A percentile compares a stretch with the other conserved stretches of the same genome.
phyloP scores from a whole-genome alignment of 257 asterid species.

The Przewalskia tangutica region DNA sequence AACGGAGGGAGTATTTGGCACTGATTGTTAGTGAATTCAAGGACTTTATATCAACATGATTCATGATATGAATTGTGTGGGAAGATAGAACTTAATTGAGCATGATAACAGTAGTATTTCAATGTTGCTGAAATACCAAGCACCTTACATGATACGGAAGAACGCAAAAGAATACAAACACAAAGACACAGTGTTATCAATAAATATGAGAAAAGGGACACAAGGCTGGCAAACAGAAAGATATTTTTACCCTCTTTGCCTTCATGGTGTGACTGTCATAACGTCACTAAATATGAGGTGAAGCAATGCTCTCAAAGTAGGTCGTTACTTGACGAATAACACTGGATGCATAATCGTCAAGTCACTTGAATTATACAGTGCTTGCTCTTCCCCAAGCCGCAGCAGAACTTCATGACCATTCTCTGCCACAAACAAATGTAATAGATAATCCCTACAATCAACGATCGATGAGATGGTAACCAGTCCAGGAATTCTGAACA shows the following conservation, averaged over 20 bases:
- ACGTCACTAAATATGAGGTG: slow-evolving; percentile 5
- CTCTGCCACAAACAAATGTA: slow-evolving; percentile 15
- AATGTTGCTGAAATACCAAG: background rate
- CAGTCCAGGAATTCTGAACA: slow-evolving; percentile 24
- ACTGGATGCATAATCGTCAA: background rate
- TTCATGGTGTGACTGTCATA: background rate
- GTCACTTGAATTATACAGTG: slow-evolving; percentile 1
- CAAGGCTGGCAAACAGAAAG: too few relatives aligned
- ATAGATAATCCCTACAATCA: background rate
- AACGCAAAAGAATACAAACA: background rate
- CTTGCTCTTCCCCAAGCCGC: background rate
- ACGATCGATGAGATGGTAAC: background rate
- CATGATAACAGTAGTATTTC: background rate
- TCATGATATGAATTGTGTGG: background rate
- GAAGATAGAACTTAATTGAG: background rate
- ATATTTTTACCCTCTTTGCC: background rate
- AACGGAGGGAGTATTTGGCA: background rate
- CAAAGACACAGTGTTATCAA: background rate
- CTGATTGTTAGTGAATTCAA: background rate
- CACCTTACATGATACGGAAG: background rate
- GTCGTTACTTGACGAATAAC: background rate
- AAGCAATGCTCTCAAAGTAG: slow-evolving; percentile 20
- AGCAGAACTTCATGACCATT: slow-evolving; percentile 12
- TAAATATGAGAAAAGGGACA: background rate
- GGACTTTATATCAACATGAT: background rate